phyloP scores from a whole-genome alignment of 106 monocot genomes.

The Dioscorea dumetorum region DNA sequence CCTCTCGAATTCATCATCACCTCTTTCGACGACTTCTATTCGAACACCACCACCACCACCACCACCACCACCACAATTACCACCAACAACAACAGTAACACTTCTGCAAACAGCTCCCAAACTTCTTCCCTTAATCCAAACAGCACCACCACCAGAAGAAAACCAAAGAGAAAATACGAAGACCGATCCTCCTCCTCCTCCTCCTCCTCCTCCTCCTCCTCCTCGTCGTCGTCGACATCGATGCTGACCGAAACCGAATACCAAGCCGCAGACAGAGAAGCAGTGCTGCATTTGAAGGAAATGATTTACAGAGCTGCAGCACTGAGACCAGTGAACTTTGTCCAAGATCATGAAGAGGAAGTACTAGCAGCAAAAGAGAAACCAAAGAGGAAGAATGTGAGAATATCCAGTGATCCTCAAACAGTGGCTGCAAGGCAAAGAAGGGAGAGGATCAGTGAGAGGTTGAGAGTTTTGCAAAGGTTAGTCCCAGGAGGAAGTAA shows the following conservation, averaged over 20 bases:
- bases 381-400: conserved; percentile 77
- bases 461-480: conserved; percentile 54
- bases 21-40: neutral
- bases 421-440: conserved; percentile 72
- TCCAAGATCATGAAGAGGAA: conserved; percentile 18
- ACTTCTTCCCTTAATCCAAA: conserved; percentile 10
- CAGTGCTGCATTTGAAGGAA: conserved; percentile 68
- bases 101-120: conserved; percentile 21
- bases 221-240: neutral
- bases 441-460: conserved; percentile 71
- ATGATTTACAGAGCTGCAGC: conserved; percentile 82
- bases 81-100: conserved; percentile 16
- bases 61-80: neutral
- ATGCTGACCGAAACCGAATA: neutral
- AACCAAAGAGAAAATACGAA: neutral
- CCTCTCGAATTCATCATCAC: neutral
- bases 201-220: neutral
- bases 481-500: conserved; percentile 73
- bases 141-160: neutral
- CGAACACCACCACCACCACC: neutral
- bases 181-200: neutral
- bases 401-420: conserved; percentile 79
- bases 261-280: conserved; percentile 18
- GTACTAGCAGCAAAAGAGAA: neutral
- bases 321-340: conserved; percentile 46